Conservation (phyloP, 768 basidiomycete species). For the Phallus indusiatus region DNA sequence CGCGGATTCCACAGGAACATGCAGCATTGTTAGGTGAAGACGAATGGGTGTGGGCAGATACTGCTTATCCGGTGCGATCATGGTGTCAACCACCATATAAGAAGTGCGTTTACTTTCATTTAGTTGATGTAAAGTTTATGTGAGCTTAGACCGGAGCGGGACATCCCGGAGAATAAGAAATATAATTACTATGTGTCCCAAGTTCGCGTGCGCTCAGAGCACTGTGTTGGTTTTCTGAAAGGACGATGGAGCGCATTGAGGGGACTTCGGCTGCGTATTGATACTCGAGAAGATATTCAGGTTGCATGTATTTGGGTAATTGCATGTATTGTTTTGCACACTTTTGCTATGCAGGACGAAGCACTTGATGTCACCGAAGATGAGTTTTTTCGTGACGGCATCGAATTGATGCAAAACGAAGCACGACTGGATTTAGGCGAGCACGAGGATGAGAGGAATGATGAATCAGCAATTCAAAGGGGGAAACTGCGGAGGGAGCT, state of each 20-base stretch:
- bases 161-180: too few species aligned
- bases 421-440: too few species aligned
- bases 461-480: too few species aligned
- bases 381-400: too few species aligned
- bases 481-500: too few species aligned
- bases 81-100: conserved; percentile 26
- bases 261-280: conserved; percentile 22
- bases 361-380: too few species aligned
- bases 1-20: conserved; percentile 13
- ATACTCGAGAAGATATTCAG: conserved; percentile 16
- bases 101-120: too few species aligned
- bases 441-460: too few species aligned
- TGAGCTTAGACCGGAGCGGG: too few species aligned
- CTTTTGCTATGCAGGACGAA: too few species aligned
- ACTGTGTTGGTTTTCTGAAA: conserved; percentile 32
- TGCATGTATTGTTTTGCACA: conserved; percentile 23
- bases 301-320: conserved; percentile 24
- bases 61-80: conserved; percentile 20
- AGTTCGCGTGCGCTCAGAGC: conserved; percentile 28
- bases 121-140: too few species aligned
- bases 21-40: conserved; percentile 9
- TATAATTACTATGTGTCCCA: not conserved
- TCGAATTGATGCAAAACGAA: too few species aligned
- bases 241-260: conserved; percentile 29
- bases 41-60: conserved; percentile 23